Evolutionary conservation across 2,329 filamentous ascomycete species (phyloP).

Genomic region (Truncatella angustata): DNA sequence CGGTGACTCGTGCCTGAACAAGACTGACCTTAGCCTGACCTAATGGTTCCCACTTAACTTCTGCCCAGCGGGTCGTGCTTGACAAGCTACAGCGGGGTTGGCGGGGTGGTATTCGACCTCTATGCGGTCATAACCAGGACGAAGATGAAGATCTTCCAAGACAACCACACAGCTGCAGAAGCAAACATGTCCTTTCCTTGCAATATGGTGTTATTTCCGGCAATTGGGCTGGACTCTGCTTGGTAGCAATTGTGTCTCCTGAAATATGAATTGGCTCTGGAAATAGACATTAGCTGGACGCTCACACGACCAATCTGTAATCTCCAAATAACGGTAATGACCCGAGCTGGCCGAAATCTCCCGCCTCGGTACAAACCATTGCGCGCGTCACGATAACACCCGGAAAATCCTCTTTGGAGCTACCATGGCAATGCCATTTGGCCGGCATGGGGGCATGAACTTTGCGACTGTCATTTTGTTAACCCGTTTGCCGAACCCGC

Average conservation of each 20-base stretch:
- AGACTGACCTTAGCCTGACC: neutral
- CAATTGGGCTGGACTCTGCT: neutral
- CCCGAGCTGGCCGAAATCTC: conserved; percentile 26
- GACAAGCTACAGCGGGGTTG: conserved; percentile 7
- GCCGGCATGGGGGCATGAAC: neutral
- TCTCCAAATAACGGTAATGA: conserved; percentile 11
- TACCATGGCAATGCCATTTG: neutral
- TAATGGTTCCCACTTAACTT: neutral
- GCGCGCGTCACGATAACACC: conserved; percentile 24
- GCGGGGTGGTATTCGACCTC: neutral
- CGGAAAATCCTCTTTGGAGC: conserved; percentile 32
- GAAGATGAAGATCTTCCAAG: no score
- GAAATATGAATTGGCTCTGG: neutral
- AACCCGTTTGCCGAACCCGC: conserved; percentile 12
- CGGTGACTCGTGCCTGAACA: neutral
- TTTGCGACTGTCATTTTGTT: conserved; percentile 13
- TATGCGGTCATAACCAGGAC: no score
- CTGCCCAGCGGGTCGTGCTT: neutral
- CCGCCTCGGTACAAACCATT: conserved; percentile 24
- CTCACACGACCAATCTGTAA: neutral
- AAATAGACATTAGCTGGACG: neutral
- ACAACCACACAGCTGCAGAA: no score
- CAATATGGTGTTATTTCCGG: neutral
- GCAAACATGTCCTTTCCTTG: no score
- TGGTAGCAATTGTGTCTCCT: neutral